Base-by-base conservation (phyloP, 805 yeast species). In the Suhomyces emberorum region DNA sequence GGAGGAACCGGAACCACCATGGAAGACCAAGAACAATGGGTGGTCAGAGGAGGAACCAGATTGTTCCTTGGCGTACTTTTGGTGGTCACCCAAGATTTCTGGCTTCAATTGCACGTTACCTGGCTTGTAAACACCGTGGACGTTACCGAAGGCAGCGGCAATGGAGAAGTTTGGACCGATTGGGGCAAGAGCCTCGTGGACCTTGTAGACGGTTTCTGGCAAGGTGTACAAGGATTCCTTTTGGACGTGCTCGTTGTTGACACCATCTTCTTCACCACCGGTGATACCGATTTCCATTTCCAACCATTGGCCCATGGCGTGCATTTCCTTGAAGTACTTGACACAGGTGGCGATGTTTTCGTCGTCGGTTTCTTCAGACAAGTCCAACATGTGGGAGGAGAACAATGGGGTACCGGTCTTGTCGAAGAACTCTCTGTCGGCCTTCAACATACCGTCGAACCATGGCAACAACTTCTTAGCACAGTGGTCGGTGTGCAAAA, bases 261-360 rank as follows among this genome's bases (percentile, higher is more conserved):
- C 98, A 82, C 98, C 98, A 65, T 93, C 98, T 76, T 93, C 98
- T 78, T 93, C 98, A 83, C 98, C 98, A 75, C 98, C 98, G 67
- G 98, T 93, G 81, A 93, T 93, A 81, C 98, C 98, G 65, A 93
- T 93, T 79, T 93, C 98, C 98, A 93, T 93, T 80, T 93, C 98
- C 65, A 93, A 81, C 93, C 93, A 93, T 77, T 91, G 98, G 74
- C 79, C 76, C 80, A 91, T 76, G 74, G 85, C 88, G 67, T 95
- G 72, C 81, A 87, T 88, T 74, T 95, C 87, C 69, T 76, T 76
- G 75, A 93, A 91, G 81, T 93, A 93, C 74, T 87, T 83, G 70
- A 71, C 95, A 79, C 97, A 89, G 50, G 86, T 83, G 48, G 79
- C 81, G 57, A 93, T 91, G 85, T 93, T 93, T 75, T 85, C 95